Evolutionary conservation across 225 moss, liverwort and hornwort genomes (phyloP), one percentile per base, ranked within the genome.

Genomic region (Thuidium tamariscinum): DNA sequence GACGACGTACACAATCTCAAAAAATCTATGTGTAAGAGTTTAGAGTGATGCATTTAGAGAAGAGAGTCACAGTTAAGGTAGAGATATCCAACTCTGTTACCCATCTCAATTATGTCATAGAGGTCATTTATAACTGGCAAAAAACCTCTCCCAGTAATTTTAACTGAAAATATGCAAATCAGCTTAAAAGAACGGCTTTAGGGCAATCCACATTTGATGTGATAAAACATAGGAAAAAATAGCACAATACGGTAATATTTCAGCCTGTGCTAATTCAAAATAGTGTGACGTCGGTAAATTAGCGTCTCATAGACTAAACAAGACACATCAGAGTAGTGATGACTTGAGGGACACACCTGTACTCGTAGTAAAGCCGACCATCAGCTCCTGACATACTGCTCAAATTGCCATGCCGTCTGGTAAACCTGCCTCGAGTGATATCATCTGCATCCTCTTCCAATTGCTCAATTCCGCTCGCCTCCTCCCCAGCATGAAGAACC

Each of bases 401-500:
- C 90, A 98, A 90, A 61, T 93, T 91, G 70, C 94, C 96, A 66
- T 90, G 92, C 52, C 93, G 94, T 59, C 96, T 95, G 48, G 92
- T 93, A n/a, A 94, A 89, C 68, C 95, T 93, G 88, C 89, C 91
- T 44, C 89, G 96, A 76, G 98, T 95, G 59, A 98, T 93, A 74
- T 96, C 98, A 84, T 98, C 98, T 69, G 95, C 92, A 88, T 98
- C 98, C 90, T 98, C 96, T 69, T 95, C 96, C 72, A 96, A 86
- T 81, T 95, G 93, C 92, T 98, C 98, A 67, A 98, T 93, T 82
- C 96, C 96, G 23, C 92, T 92, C 37, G 95, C 91, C 83, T 98
- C 98, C 77, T 98, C 98, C 16, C 98, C 98, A 82, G 98, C 98
- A 93, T 93, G 95, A 63, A 98, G 95, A 66, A 98, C 98, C 98